These are phyloP conservation scores for Yamadazyma conglobata DNA, from an alignment of 1,139 yeast genomes.

Conservation along the genomic window DNA sequence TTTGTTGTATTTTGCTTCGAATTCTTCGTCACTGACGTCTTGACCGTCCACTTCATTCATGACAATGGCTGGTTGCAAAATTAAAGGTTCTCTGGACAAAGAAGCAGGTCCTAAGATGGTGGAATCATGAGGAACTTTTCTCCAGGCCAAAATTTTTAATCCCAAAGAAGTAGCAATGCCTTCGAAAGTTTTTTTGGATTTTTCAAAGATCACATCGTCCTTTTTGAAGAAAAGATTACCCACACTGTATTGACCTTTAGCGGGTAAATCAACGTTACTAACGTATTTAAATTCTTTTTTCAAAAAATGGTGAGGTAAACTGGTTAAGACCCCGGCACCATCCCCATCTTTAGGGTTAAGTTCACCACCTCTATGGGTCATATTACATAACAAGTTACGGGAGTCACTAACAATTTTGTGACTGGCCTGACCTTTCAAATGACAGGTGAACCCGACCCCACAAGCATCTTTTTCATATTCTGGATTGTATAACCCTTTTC, in stretches of 20 bases:
- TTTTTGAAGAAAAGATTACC: slow-evolving; percentile 92
- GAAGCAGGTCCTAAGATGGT: slow-evolving; percentile 94
- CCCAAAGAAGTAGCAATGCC: slow-evolving; percentile 73
- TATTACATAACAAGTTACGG: slow-evolving; percentile 80
- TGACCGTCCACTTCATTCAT: slow-evolving; percentile 54
- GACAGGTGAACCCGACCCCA: slow-evolving; percentile 97
- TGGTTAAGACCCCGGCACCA: slow-evolving; percentile 96
- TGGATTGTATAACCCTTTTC: slow-evolving; percentile 91
- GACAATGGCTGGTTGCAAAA: slow-evolving; percentile 85
- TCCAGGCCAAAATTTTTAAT: slow-evolving; percentile 87
- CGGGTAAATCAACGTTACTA: slow-evolving; percentile 60
- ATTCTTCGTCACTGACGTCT: slow-evolving; percentile 47
- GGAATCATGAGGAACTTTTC: slow-evolving; percentile 93
- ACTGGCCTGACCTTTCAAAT: slow-evolving; percentile 81
- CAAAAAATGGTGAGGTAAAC: slow-evolving; percentile 88
- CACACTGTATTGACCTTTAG: slow-evolving; percentile 84
- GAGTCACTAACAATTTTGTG: slow-evolving; percentile 96
- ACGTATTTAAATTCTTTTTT: slow-evolving; percentile 75
- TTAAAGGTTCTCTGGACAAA: slow-evolving; percentile 84
- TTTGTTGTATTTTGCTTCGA: slow-evolving; percentile 55
- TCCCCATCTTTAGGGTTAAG: slow-evolving; percentile 97
- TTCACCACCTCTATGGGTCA: slow-evolving; percentile 99
- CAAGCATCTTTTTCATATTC: slow-evolving; percentile 95
- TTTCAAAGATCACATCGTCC: slow-evolving; percentile 61
- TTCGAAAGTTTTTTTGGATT: slow-evolving; percentile 75